phyloP scores from a whole-genome alignment of 805 yeast genomes.

The Ogataea wickerhamii region DNA sequence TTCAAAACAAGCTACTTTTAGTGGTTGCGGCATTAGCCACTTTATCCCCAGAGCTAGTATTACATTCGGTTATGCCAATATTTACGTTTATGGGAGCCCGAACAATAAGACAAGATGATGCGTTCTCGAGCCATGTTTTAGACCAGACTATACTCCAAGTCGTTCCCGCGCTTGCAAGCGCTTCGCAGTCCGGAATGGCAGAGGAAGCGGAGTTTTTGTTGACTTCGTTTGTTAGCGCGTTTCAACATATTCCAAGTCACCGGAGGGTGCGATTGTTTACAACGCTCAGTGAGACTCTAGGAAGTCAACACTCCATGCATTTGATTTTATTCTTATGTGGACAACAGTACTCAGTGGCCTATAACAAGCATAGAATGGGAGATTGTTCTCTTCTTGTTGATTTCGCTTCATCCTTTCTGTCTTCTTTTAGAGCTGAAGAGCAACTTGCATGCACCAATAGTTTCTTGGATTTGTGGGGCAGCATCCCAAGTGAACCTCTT shows the following conservation, averaged over 20 bases:
- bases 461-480: constrained; percentile 50
- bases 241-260: constrained; percentile 93
- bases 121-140: constrained; percentile 86
- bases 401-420: constrained; percentile 66
- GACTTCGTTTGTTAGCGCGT: constrained; percentile 89
- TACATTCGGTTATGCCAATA: constrained; percentile 98
- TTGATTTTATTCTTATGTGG: constrained; percentile 75
- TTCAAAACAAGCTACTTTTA: constrained; percentile 80
- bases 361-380: constrained; percentile 51
- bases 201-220: constrained; percentile 81
- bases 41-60: constrained; percentile 82
- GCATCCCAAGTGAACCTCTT: constrained; percentile 41
- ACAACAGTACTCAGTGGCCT: constrained; percentile 62
- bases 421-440: constrained; percentile 62
- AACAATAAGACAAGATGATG: constrained; percentile 94
- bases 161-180: constrained; percentile 76
- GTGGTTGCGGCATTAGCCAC: constrained; percentile 87
- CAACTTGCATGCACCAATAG: constrained; percentile 55
- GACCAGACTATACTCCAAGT: constrained; percentile 88
- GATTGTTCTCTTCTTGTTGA: constrained; percentile 70
- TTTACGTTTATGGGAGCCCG: constrained; percentile 99
- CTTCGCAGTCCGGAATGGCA: constrained; percentile 40
- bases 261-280: constrained; percentile 84
- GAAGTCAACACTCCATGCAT: constrained; percentile 62
- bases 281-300: constrained; percentile 73